Evolutionary conservation across 1,284 basidiomycete species (phyloP).

Genomic region (Thelephora terrestris): DNA sequence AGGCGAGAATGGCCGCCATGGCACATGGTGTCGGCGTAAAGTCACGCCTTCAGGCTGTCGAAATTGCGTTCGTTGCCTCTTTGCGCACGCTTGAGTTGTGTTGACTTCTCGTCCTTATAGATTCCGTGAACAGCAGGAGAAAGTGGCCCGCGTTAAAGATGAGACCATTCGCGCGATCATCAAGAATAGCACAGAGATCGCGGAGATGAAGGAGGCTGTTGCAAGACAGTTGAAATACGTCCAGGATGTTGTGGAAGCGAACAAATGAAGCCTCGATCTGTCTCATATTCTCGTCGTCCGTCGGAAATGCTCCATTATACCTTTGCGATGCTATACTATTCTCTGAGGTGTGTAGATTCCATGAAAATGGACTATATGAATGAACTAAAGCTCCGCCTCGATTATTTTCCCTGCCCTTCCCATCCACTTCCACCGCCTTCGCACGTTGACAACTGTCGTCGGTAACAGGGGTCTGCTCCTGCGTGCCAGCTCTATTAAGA

Average conservation of each 20-base stretch:
- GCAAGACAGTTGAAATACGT: slow-evolving; percentile 57
- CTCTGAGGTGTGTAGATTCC: background rate
- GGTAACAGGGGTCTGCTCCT: slow-evolving; percentile 58
- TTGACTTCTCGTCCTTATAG: slow-evolving; percentile 24
- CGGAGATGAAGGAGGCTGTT: slow-evolving; percentile 66
- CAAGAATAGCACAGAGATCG: slow-evolving; percentile 72
- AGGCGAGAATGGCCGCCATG: slow-evolving; percentile 63
- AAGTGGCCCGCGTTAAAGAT: slow-evolving; percentile 57
- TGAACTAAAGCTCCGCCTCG: slow-evolving; percentile 29
- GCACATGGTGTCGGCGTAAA: slow-evolving; percentile 70
- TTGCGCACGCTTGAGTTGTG: background rate
- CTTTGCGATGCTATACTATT: background rate
- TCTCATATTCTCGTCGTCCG: background rate
- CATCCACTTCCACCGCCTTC: slow-evolving; percentile 76
- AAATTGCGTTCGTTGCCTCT: slow-evolving; percentile 32
- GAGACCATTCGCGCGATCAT: slow-evolving; percentile 71
- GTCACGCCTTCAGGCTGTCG: slow-evolving; percentile 59
- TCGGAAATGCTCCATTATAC: background rate
- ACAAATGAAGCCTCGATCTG: slow-evolving; percentile 16
- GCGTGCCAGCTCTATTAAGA: slow-evolving; percentile 64
- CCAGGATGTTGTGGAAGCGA: slow-evolving; percentile 54
- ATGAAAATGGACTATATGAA: slow-evolving; percentile 3
- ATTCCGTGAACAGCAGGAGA: slow-evolving; percentile 67
- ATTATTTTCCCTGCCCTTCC: slow-evolving; percentile 57
- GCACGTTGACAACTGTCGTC: slow-evolving; percentile 62